Percentiles rank a stretch among this genome's conserved stretches.
phyloP scores from a whole-genome alignment of 2,329 filamentous ascomycete genomes.

The Trichophyton simii region DNA sequence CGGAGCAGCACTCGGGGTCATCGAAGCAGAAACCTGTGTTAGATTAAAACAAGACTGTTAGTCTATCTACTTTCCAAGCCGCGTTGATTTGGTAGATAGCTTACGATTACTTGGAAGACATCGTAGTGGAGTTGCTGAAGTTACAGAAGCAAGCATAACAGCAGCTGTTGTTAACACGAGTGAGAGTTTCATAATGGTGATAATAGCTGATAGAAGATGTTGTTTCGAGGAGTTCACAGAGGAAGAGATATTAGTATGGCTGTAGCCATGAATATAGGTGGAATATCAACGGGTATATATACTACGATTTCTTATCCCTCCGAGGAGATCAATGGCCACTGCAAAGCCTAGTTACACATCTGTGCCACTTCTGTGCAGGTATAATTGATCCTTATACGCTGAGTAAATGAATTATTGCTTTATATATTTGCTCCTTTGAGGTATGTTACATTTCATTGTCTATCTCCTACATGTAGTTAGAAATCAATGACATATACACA shows the following conservation, averaged over 20 bases:
- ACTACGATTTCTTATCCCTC: neutral
- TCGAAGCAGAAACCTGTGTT: neutral
- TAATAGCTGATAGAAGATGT: too few relatives aligned
- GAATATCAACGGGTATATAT: neutral
- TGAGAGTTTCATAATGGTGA: neutral
- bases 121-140: neutral
- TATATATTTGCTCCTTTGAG: neutral
- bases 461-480: too few relatives aligned
- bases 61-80: neutral
- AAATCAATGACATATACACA: too few relatives aligned
- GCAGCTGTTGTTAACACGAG: neutral
- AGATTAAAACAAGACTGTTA: neutral
- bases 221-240: neutral
- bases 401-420: neutral
- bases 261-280: neutral
- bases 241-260: neutral
- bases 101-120: neutral
- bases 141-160: neutral
- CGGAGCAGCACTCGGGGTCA: neutral
- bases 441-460: too few relatives aligned
- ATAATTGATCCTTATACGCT: neutral
- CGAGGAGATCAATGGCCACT: neutral
- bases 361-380: neutral
- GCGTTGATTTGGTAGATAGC: neutral
- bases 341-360: neutral